These are phyloP conservation scores for Senna tora DNA, from an alignment of 306 rosid genomes.

Conservation along the genomic window DNA sequence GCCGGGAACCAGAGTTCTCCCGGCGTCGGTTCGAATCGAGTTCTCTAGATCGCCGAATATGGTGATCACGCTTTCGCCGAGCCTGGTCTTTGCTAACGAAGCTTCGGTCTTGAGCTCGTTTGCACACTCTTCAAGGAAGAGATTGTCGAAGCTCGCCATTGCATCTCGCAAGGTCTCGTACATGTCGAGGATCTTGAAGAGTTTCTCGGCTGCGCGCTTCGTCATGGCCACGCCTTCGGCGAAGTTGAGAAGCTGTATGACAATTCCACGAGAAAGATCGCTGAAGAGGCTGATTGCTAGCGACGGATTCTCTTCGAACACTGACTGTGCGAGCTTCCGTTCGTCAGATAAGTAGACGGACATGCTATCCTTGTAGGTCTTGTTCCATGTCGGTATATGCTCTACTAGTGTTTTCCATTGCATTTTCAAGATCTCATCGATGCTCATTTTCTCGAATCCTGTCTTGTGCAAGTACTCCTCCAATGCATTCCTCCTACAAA, in stretches of 20 bases:
- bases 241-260: constrained; percentile 60
- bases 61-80: constrained; percentile 49
- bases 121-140: constrained; percentile 42
- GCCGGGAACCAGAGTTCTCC: constrained; percentile 45
- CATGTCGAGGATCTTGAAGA: constrained; percentile 70
- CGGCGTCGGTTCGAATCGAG: constrained; percentile 42
- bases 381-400: constrained; percentile 59
- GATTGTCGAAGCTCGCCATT: constrained; percentile 30
- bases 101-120: constrained; percentile 53
- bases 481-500: constrained; percentile 47
- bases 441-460: constrained; percentile 60
- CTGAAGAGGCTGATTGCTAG: constrained; percentile 43
- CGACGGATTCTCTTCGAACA: constrained; percentile 29
- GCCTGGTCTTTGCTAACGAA: constrained; percentile 38
- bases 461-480: constrained; percentile 45
- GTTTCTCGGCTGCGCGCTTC: constrained; percentile 61
- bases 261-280: constrained; percentile 48
- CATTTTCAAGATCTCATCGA: constrained; percentile 63
- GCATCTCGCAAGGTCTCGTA: constrained; percentile 57
- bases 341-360: constrained; percentile 50
- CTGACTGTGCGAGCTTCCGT: constrained; percentile 40
- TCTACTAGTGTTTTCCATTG: constrained; percentile 57
- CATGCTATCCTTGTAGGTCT: constrained; percentile 44
- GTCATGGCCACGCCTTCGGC: constrained; percentile 62
- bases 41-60: constrained; percentile 51